phyloP scores from a whole-genome alignment of 176 grass and related monocot genomes.

The sorghum (Sorghum bicolor) region Sorghum_bicolor_NCBIv3 NC_012872.2:16877501-16878000 shows the following conservation, averaged over 20 bases:
- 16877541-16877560: not conserved
- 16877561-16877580: not conserved
- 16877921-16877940: not conserved
- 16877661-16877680: not conserved
- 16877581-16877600: not conserved
- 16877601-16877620: not conserved
- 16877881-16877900: conserved; percentile 45
- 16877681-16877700: not conserved
- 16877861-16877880: conserved; percentile 68
- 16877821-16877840: conserved; percentile 52
- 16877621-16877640: not conserved
- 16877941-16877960: conserved; percentile 10
- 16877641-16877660: not conserved
- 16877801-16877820: conserved; percentile 24
- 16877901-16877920: conserved; percentile 10
- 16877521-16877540: not conserved
- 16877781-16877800: not conserved
- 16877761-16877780: not conserved
- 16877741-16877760: not conserved
- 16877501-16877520: not conserved
- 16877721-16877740: too few species aligned
- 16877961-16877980: not conserved
- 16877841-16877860: conserved; percentile 57
- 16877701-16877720: not conserved
- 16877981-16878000: conserved; percentile 11